These are phyloP conservation scores for Ganoderma leucocontextum DNA, from an alignment of 1,284 basidiomycete genomes.

Conservation along the genomic window DNA sequence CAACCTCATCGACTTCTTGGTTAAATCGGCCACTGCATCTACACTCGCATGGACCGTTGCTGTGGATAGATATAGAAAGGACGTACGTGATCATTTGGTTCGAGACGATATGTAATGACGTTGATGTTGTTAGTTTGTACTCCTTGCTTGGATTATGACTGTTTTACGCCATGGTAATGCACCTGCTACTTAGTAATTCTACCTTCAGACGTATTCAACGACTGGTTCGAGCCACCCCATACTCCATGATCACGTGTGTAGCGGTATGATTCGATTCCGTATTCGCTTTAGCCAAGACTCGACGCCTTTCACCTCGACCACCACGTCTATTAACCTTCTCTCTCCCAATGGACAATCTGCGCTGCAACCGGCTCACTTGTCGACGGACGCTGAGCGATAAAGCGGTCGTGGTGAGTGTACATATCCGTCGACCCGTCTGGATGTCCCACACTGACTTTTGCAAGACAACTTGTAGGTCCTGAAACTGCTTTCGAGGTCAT, in stretches of 20 bases:
- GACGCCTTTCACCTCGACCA: neutral
- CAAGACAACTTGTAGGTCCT: slow-evolving; percentile 46
- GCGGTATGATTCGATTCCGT: neutral
- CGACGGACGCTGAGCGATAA: slow-evolving; percentile 72
- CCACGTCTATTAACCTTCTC: neutral
- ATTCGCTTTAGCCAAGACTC: slow-evolving; percentile 2
- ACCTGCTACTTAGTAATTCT: neutral
- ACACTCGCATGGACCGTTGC: slow-evolving; percentile 25
- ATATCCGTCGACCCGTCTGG: neutral
- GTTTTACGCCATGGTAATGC: slow-evolving; percentile 10
- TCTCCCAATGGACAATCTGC: slow-evolving; percentile 55
- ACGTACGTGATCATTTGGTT: slow-evolving; percentile 19
- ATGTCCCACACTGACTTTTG: neutral
- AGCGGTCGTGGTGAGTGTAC: slow-evolving; percentile 76
- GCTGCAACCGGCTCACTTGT: slow-evolving; percentile 80
- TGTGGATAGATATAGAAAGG: slow-evolving; percentile 22
- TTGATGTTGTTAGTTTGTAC: slow-evolving; percentile 35
- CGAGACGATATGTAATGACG: slow-evolving; percentile 32
- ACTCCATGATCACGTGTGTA: slow-evolving; percentile 16
- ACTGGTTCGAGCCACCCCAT: neutral
- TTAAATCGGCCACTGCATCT: neutral
- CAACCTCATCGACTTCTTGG: neutral
- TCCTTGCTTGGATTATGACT: slow-evolving; percentile 24
- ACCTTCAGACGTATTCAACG: slow-evolving; percentile 1
- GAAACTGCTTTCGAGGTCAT: neutral